Base-by-base conservation (phyloP, 306 rosid genomes). In the Arachis stenosperma region DNA sequence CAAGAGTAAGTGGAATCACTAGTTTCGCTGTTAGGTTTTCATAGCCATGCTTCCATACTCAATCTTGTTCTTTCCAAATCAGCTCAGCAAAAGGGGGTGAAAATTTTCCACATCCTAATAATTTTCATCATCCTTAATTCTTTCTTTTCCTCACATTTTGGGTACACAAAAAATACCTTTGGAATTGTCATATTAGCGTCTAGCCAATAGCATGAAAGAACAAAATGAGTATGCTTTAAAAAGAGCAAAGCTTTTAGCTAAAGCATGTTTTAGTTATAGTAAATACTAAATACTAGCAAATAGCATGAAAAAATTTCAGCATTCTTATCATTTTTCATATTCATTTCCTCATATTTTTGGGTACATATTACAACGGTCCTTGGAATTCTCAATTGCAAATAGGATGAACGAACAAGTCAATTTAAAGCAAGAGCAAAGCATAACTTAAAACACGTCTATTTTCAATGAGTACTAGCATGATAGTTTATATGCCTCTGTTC, bases 1-100 rank as follows among this genome's bases (percentile, higher is more conserved):
- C 86, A 81, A 67, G 87, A 73, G 98, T 93, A 80, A 87, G 98
- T 83, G 33, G 51, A 65, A 72, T 67, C 66, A 62, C 50, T 7
- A 22, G 47, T 63, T 43, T 62, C 9, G 42, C 15, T 7, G 39
- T 48, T 46, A 14, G n/a, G 8, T 14, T 61, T 59, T 8, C 65
- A 6, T 41, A 7, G 41, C 64, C 14, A 39, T 59, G n/a, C 56
- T 61, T 59, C 29, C 48, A 11, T 48, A 60, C 13, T 58, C 57
- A 58, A n/a, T 30, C 63, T 44, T 54, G 9, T 53, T 70, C 41
- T 43, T 36, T 41, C 40, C 58, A 58, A 56, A 29, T 40, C 42
- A 9, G 48, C 47, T 48, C 3, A 40, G 44, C 44, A 48, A 69
- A 69, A 61, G 30, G 61, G 61, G 61, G 29, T 70, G 54, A 30